Evolutionary conservation across 2,329 filamentous ascomycete genomes (phyloP).

Genomic region (Zelopaecilomyces penicillatus): DNA sequence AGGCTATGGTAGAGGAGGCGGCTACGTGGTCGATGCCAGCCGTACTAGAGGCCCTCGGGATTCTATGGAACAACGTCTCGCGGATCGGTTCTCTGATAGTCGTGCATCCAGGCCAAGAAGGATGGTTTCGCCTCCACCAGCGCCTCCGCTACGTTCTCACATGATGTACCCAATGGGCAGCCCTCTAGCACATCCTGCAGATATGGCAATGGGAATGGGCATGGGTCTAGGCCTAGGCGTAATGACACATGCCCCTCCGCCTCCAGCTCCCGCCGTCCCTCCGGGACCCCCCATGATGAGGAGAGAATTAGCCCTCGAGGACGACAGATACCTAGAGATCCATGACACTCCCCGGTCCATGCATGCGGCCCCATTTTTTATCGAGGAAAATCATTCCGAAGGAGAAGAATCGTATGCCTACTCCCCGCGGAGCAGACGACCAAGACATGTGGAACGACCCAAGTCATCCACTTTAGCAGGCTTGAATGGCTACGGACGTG

Average conservation of each 20-base stretch:
- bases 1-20: neutral
- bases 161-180: slow-evolving; percentile 4
- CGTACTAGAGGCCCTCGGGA: slow-evolving; percentile 33
- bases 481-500: slow-evolving; percentile 34
- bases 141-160: slow-evolving; percentile 12
- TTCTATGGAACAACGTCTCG: slow-evolving; percentile 42
- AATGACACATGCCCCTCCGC: slow-evolving; percentile 16
- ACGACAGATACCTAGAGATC: too few relatives aligned
- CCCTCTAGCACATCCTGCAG: slow-evolving; percentile 2
- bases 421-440: slow-evolving; percentile 19
- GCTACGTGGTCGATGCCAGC: slow-evolving; percentile 36
- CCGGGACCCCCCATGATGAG: slow-evolving; percentile 25
- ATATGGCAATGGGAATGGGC: slow-evolving; percentile 7
- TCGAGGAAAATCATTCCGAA: too few relatives aligned
- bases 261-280: slow-evolving; percentile 20
- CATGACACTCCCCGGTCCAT: too few relatives aligned
- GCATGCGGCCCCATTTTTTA: too few relatives aligned
- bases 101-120: slow-evolving; percentile 19
- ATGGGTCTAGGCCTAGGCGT: slow-evolving; percentile 5
- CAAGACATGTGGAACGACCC: slow-evolving; percentile 18
- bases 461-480: slow-evolving; percentile 39
- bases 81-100: slow-evolving; percentile 41
- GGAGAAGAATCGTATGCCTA: slow-evolving; percentile 4
- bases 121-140: slow-evolving; percentile 8
- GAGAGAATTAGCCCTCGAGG: neutral